phyloP scores from a whole-genome alignment of 2,329 filamentous ascomycete species.

The Dothideomycetes sp. region DNA sequence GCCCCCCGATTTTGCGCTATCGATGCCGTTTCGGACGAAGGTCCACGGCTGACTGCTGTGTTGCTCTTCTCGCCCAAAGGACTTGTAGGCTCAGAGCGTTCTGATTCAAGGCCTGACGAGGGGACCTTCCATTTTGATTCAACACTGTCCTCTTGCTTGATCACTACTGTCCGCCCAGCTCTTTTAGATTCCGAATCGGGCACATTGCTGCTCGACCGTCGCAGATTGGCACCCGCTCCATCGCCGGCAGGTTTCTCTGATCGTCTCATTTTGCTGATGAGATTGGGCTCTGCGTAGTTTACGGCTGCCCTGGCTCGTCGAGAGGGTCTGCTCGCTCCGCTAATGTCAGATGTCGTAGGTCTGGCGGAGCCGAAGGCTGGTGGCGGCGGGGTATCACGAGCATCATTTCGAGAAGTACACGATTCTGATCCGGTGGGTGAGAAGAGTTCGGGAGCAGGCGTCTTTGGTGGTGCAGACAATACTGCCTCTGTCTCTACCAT shows the following conservation, averaged over 20 bases:
- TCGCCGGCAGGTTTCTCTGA: constrained; percentile 35
- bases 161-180: constrained; percentile 10
- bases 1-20: constrained; percentile 1
- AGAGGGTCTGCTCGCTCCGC: constrained; percentile 26
- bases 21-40: too few species aligned
- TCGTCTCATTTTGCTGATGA: constrained; percentile 38
- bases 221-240: constrained; percentile 21
- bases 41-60: not conserved
- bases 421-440: constrained; percentile 34
- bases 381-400: constrained; percentile 25
- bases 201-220: constrained; percentile 2
- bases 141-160: constrained; percentile 21
- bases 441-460: constrained; percentile 25
- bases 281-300: constrained; percentile 38
- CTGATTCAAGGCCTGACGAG: constrained; percentile 3
- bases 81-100: constrained; percentile 10
- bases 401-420: constrained; percentile 33
- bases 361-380: constrained; percentile 5
- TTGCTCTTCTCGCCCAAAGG: constrained; percentile 12
- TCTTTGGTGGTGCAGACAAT: constrained; percentile 13
- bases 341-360: constrained; percentile 13
- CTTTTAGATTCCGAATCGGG: constrained; percentile 1
- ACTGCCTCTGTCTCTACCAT: not conserved
- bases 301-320: constrained; percentile 35
- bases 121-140: constrained; percentile 14